These are phyloP conservation scores for Metschnikowia continentalis DNA, from an alignment of 805 yeast genomes.

Conservation along the genomic window DNA sequence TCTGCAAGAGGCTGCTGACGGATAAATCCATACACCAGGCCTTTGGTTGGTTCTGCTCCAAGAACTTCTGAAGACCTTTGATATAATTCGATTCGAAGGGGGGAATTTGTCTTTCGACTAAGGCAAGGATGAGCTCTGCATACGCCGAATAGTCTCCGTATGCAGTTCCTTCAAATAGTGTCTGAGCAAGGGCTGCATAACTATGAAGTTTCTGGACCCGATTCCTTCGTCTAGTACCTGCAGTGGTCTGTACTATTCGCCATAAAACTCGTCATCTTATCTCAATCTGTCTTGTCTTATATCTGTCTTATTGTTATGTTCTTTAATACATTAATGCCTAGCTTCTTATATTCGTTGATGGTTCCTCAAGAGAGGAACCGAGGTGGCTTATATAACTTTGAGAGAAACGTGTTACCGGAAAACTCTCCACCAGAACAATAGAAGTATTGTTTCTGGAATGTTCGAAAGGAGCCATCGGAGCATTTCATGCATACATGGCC, in stretches of 20 bases:
- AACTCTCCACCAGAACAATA: no score
- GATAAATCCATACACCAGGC: slow-evolving; percentile 13
- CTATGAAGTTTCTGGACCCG: background rate
- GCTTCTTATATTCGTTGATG: no score
- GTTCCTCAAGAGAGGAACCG: no score
- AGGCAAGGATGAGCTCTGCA: slow-evolving; percentile 9
- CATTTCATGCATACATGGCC: no score
- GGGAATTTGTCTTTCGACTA: slow-evolving; percentile 5
- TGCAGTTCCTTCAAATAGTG: slow-evolving; percentile 65
- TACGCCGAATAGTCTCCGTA: slow-evolving; percentile 9
- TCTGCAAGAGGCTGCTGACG: slow-evolving; percentile 13
- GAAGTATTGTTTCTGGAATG: no score
- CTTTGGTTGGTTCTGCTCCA: slow-evolving; percentile 13
- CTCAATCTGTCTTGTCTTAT: no score
- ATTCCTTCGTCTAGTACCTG: background rate
- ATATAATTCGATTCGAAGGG: slow-evolving; percentile 12
- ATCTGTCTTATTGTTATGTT: no score
- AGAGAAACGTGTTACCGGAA: no score
- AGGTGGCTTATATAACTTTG: no score
- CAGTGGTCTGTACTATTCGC: background rate
- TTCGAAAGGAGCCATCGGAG: no score
- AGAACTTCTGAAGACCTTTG: slow-evolving; percentile 10
- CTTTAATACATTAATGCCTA: no score
- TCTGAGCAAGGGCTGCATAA: slow-evolving; percentile 69
- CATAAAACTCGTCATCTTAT: slow-evolving; percentile 6